Evolutionary conservation across 2,329 filamentous ascomycete genomes (phyloP).

Genomic region (Fusarium succisae): DNA sequence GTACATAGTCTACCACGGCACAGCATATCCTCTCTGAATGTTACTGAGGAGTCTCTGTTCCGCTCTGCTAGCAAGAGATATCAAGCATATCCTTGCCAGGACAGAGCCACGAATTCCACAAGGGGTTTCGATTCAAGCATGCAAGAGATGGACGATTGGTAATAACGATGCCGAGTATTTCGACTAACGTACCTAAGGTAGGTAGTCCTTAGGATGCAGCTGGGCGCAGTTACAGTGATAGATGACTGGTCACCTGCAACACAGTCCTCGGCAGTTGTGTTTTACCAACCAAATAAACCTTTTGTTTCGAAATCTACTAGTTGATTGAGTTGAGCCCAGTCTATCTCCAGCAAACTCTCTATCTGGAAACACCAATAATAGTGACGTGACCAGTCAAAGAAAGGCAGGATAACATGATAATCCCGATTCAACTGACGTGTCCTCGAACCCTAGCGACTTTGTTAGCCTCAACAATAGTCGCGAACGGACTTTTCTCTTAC

Average conservation of each 20-base stretch:
- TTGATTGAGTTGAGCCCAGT: conserved; percentile 8
- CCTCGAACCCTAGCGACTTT: background rate
- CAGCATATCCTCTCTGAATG: background rate
- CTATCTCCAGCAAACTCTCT: background rate
- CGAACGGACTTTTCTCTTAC: background rate
- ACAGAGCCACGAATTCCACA: background rate
- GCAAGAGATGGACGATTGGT: conserved; percentile 9
- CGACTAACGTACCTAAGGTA: background rate
- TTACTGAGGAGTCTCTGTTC: background rate
- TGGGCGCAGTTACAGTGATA: background rate
- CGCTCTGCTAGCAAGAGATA: background rate
- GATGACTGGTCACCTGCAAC: conserved; percentile 2
- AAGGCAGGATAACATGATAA: background rate
- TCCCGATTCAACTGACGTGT: background rate
- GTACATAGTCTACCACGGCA: background rate
- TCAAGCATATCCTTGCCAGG: conserved; percentile 24
- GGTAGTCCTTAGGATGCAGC: background rate
- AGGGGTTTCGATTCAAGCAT: background rate
- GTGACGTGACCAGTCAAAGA: background rate
- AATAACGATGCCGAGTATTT: background rate
- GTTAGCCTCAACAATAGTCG: background rate
- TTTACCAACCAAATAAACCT: background rate
- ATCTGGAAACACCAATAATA: background rate
- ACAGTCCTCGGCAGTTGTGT: conserved; percentile 7
- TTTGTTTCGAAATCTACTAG: background rate